Conservation (phyloP, 2,329 filamentous ascomycete genomes). For the Aspergillus sp. region DNA sequence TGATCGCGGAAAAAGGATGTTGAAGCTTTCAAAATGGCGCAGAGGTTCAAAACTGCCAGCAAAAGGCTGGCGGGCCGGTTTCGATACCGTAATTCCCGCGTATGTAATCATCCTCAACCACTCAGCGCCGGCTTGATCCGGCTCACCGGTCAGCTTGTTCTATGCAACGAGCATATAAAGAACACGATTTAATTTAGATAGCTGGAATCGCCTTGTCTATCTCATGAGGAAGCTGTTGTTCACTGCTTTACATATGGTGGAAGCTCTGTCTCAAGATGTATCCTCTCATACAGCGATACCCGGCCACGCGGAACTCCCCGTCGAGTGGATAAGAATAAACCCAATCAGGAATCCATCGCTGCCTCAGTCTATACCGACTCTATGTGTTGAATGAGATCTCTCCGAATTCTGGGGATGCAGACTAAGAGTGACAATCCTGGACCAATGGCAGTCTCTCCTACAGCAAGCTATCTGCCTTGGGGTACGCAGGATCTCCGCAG, state of each 20-base stretch:
- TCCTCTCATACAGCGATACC: not conserved
- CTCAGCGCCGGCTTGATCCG: slow-evolving; percentile 17
- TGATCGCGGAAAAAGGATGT: slow-evolving; percentile 25
- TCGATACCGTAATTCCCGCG: slow-evolving; percentile 20
- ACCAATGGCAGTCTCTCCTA: not conserved
- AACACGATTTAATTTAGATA: slow-evolving; percentile 17
- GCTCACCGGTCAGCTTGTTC: slow-evolving; percentile 10
- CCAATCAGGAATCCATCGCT: slow-evolving; percentile 1
- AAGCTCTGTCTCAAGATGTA: not conserved
- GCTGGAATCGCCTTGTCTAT: not conserved
- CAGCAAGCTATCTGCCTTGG: not conserved
- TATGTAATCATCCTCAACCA: slow-evolving; percentile 20
- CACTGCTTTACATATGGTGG: not conserved
- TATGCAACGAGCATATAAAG: not conserved
- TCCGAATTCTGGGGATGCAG: not conserved
- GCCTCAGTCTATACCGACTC: not conserved
- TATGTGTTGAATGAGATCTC: not conserved
- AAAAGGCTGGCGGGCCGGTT: slow-evolving; percentile 23
- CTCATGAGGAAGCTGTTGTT: not conserved
- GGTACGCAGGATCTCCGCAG: not conserved
- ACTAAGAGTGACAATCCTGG: not conserved
- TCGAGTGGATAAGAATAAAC: slow-evolving; percentile 14
- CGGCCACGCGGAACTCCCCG: slow-evolving; percentile 8
- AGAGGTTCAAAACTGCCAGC: slow-evolving; percentile 20
- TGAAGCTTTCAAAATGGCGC: slow-evolving; percentile 20